These are phyloP conservation scores for Metschnikowia similis DNA, from an alignment of 805 yeast species.

Conservation along the genomic window DNA sequence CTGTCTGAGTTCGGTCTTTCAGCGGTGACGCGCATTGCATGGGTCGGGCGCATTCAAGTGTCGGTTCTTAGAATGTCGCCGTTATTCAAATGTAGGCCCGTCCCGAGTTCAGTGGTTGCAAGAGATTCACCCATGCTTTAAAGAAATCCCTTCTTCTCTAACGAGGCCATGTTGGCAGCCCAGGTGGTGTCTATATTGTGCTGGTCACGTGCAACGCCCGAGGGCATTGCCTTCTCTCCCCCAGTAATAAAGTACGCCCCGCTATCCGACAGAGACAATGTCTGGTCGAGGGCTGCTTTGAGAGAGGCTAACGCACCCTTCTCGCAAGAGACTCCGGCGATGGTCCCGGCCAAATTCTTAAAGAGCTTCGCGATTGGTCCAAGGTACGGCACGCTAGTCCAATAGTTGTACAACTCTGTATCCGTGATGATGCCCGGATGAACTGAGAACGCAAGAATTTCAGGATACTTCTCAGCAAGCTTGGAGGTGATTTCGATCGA, in stretches of 20 bases:
- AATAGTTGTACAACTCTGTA: constrained; percentile 30
- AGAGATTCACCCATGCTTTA: neutral
- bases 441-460: constrained; percentile 30
- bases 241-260: constrained; percentile 33
- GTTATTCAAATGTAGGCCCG: too few relatives aligned
- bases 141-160: constrained; percentile 18
- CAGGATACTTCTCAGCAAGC: constrained; percentile 25
- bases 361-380: constrained; percentile 19
- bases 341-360: constrained; percentile 13
- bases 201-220: constrained; percentile 21
- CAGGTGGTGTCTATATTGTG: constrained; percentile 24
- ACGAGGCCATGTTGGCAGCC: constrained; percentile 23
- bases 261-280: constrained; percentile 19
- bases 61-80: too few relatives aligned
- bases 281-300: constrained; percentile 29
- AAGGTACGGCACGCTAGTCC: constrained; percentile 23
- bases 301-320: constrained; percentile 34
- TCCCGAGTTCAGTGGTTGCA: too few relatives aligned
- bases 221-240: constrained; percentile 24
- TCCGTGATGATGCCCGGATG: constrained; percentile 38
- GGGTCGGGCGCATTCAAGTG: too few relatives aligned
- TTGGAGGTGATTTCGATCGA: constrained; percentile 28
- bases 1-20: too few relatives aligned
- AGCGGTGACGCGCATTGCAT: too few relatives aligned
- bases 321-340: constrained; percentile 29